Percentiles rank a stretch among this genome's conserved stretches.
These are phyloP conservation scores for Botrytis byssoidea DNA, from an alignment of 2,329 filamentous ascomycete species.

Conservation along the genomic window DNA sequence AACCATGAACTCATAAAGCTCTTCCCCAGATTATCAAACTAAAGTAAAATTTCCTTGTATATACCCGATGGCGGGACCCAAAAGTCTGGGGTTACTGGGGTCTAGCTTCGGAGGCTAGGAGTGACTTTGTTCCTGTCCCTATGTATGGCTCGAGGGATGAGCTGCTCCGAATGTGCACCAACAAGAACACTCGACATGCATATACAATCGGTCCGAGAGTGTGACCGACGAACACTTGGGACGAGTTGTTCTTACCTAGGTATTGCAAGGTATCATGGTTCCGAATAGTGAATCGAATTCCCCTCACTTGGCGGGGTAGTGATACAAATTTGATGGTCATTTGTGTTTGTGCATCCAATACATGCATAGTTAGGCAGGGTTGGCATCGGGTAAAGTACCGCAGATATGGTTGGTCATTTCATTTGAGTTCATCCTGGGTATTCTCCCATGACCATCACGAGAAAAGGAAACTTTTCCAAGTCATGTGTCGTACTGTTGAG, in stretches of 20 bases:
- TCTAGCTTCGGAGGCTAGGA: neutral
- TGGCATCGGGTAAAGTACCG: neutral
- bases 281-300: slow-evolving; percentile 2
- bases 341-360: slow-evolving; percentile 10
- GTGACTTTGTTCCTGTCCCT: neutral
- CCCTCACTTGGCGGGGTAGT: slow-evolving; percentile 19
- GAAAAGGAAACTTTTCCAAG: neutral
- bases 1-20: neutral
- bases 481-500: neutral
- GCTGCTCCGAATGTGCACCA: neutral
- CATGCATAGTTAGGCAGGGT: neutral
- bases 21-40: slow-evolving; percentile 16
- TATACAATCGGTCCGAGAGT: slow-evolving; percentile 19
- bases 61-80: neutral
- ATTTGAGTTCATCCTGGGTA: neutral
- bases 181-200: neutral
- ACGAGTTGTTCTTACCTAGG: neutral
- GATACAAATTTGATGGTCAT: slow-evolving; percentile 6
- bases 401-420: neutral
- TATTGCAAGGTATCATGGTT: neutral
- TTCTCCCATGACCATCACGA: neutral
- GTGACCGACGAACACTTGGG: slow-evolving; percentile 6
- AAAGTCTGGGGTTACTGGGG: neutral
- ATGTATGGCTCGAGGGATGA: neutral
- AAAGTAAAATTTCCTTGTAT: neutral